Conservation (phyloP, 371 early-diverging fungal species). For the Encephalitozoon cuniculi region DNA sequence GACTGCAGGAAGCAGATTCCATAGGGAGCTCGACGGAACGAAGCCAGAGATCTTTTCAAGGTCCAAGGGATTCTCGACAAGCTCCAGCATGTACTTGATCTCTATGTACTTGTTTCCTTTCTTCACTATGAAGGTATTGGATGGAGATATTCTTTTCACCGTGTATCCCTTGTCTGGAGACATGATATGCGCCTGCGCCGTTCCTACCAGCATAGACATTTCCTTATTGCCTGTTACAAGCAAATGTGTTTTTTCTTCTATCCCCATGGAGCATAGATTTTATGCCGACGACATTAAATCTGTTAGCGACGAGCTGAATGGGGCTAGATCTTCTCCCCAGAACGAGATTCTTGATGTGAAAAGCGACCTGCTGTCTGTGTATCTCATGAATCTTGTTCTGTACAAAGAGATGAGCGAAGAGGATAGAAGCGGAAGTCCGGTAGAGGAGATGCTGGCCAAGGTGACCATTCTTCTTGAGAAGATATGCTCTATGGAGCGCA, state of each 20-base stretch:
- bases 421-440: neutral
- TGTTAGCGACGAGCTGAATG: neutral
- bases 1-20: neutral
- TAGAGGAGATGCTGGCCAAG: neutral
- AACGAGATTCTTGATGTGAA: slow-evolving; percentile 1
- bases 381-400: slow-evolving; percentile 4
- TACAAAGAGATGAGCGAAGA: neutral
- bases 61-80: neutral
- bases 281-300: slow-evolving; percentile 1
- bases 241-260: neutral
- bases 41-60: neutral
- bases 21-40: neutral
- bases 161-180: slow-evolving; percentile 9
- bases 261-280: neutral
- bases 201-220: neutral
- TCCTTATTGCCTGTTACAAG: neutral
- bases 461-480: slow-evolving; percentile 4
- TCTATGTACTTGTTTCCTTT: neutral
- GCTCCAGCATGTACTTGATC: neutral
- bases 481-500: neutral
- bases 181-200: neutral
- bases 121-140: slow-evolving; percentile 6
- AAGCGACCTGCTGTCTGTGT: neutral
- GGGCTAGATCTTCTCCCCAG: neutral
- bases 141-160: neutral